Evolutionary conservation across 2,329 filamentous ascomycete species (phyloP).

Genomic region (Sclerotiophoma versabilis): DNA sequence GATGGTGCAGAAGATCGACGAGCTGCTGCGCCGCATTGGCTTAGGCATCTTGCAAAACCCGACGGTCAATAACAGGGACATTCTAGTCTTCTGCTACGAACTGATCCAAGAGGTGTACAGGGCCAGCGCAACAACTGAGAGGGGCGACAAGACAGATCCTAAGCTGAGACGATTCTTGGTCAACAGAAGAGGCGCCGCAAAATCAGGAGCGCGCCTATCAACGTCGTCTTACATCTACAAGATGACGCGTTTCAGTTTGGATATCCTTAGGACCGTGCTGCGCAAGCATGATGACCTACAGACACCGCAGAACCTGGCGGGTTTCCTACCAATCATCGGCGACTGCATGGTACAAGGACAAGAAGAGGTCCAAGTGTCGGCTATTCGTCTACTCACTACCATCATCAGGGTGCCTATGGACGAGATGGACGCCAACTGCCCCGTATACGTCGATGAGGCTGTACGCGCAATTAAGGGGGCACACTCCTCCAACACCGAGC

Average conservation of each 20-base stretch:
- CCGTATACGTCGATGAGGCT: conserved; percentile 85
- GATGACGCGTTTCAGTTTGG: conserved; percentile 84
- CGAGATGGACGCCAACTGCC: conserved; percentile 71
- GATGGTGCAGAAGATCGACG: conserved; percentile 88
- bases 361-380: conserved; percentile 90
- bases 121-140: conserved; percentile 58
- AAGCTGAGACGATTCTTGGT: conserved; percentile 76
- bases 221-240: conserved; percentile 87
- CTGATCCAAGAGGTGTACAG: conserved; percentile 87
- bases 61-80: conserved; percentile 77
- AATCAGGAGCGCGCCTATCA: conserved; percentile 72
- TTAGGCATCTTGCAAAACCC: conserved; percentile 84
- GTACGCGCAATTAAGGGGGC: conserved; percentile 80
- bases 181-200: conserved; percentile 77
- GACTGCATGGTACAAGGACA: conserved; percentile 84
- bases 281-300: conserved; percentile 84
- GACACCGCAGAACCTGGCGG: conserved; percentile 78
- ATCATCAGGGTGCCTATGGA: conserved; percentile 84
- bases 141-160: conserved; percentile 42
- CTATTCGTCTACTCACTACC: conserved; percentile 82
- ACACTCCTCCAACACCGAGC: conserved; percentile 79
- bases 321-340: conserved; percentile 87
- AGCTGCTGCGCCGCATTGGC: conserved; percentile 82
- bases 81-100: conserved; percentile 94
- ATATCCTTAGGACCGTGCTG: conserved; percentile 83